Base-by-base conservation (phyloP, 75 land plant genomes). In the Ceratopteris richardii region DNA sequence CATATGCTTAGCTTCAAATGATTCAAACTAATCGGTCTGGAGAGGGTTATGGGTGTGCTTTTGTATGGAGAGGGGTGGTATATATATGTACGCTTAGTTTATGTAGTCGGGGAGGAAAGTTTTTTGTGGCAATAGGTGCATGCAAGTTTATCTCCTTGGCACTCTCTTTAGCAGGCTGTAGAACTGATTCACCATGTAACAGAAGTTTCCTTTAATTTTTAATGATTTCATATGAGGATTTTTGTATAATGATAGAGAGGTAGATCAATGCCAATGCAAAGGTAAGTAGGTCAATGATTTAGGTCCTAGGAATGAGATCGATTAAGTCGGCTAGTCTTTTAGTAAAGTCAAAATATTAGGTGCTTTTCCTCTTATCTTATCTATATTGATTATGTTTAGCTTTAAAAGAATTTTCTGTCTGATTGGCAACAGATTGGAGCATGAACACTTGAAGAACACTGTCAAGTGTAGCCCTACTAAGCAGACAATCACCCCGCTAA, bases 381-480 rank as follows among this genome's bases (percentile, higher is more conserved):
- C 17, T 46, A 2, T 4, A n/a, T 6, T 18, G 14, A 14, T 18
- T 46, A n/a, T 14, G 50, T 46, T 46, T 46, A 46, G 22, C 50
- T 46, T 17, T 46, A 17, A 18, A 5, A 17, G 14, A 6, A 21
- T 46, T 14, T 46, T 46, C 4, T 33, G 3, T 11, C 29, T 55
- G 7, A 9, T 30, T 0, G 33, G 17, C 2, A 13, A 1, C 66
- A 87, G 90, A 58, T 43, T 87, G 57, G 92, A 87, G 75, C 81
- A 87, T 57, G 91, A 88, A 44, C 95, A 89, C 60, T 60, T 89
- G 60, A 86, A 83, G 75, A 86, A 86, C 53, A 91, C 68, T 19
- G 87, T 87, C 40, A 80, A 83, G 67, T 83, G 56, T 62, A 77
- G 87, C 57, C 87, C 80, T 9, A 77, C 83, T 56, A 89, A 80